Conservation (phyloP, 2,329 filamentous ascomycete genomes). For the Hortaea werneckii region DNA sequence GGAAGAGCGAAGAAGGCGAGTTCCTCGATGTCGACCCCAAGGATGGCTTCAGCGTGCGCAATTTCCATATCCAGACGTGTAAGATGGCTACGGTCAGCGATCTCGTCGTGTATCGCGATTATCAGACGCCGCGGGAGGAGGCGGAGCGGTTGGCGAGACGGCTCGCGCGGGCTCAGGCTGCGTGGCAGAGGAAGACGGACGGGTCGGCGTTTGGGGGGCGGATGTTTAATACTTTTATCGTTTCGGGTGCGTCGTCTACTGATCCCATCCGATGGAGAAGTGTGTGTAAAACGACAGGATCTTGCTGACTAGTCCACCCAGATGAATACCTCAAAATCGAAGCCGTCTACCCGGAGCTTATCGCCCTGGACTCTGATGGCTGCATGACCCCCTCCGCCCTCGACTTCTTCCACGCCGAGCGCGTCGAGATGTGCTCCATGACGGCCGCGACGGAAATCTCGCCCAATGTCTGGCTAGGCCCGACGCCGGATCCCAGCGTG, state of each 20-base stretch:
- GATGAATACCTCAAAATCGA: slow-evolving; percentile 64
- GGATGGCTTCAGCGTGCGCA: slow-evolving; percentile 89
- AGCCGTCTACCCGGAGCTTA: slow-evolving; percentile 54
- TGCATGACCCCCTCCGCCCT: slow-evolving; percentile 65
- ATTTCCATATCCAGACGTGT: slow-evolving; percentile 90
- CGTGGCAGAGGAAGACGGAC: slow-evolving; percentile 60
- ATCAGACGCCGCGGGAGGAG: slow-evolving; percentile 50
- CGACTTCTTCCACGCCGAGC: slow-evolving; percentile 84
- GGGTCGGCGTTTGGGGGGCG: slow-evolving; percentile 28
- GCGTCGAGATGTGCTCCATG: slow-evolving; percentile 89
- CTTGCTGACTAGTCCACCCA: too few relatives aligned
- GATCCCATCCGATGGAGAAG: too few relatives aligned
- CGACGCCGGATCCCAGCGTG: slow-evolving; percentile 61
- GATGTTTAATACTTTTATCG: slow-evolving; percentile 76
- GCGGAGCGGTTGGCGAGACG: slow-evolving; percentile 53
- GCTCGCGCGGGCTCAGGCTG: slow-evolving; percentile 65
- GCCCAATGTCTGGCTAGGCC: slow-evolving; percentile 81
- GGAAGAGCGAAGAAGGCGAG: slow-evolving; percentile 37
- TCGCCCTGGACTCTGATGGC: slow-evolving; percentile 65
- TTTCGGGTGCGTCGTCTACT: slow-evolving; percentile 50
- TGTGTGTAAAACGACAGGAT: too few relatives aligned
- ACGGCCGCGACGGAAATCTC: slow-evolving; percentile 81
- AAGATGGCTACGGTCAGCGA: slow-evolving; percentile 85
- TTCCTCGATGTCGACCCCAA: slow-evolving; percentile 78
- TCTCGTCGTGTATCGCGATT: slow-evolving; percentile 82